Conservation (phyloP, 148 eudicot species). For the Dysphania ambrosioides region DNA sequence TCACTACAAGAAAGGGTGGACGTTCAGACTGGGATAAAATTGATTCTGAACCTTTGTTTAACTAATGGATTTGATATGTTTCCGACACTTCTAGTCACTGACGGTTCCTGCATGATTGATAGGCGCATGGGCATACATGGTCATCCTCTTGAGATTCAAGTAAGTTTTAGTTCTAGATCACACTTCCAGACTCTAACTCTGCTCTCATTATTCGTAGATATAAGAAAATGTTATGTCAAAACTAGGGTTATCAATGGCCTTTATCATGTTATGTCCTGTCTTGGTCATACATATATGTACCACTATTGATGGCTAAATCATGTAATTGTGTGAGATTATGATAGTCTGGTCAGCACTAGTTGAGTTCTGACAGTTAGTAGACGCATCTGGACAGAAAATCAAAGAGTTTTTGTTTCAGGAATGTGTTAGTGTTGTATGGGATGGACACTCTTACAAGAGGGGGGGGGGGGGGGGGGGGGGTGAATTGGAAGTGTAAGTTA, state of each 20-base stretch:
- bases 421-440: no score
- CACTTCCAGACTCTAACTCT: neutral
- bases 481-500: no score
- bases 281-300: neutral
- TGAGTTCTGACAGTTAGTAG: neutral
- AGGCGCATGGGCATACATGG: conserved; percentile 97
- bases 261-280: neutral
- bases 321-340: neutral
- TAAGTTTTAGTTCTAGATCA: conserved; percentile 31
- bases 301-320: neutral
- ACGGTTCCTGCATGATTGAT: conserved; percentile 98
- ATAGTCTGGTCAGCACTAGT: neutral
- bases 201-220: neutral
- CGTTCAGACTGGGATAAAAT: conserved; percentile 75
- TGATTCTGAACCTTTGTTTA: conserved; percentile 71
- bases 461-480: no score
- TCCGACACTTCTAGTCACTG: conserved; percentile 84
- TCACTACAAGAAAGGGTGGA: conserved; percentile 77
- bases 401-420: neutral
- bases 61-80: conserved; percentile 93
- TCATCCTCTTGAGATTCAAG: conserved; percentile 95
- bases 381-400: neutral
- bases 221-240: neutral
- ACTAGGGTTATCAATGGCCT: neutral
- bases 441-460: no score